Evolutionary conservation across 805 yeast species (phyloP), one percentile per base, ranked within the genome.

Genomic region (Lipomyces yamadae): DNA sequence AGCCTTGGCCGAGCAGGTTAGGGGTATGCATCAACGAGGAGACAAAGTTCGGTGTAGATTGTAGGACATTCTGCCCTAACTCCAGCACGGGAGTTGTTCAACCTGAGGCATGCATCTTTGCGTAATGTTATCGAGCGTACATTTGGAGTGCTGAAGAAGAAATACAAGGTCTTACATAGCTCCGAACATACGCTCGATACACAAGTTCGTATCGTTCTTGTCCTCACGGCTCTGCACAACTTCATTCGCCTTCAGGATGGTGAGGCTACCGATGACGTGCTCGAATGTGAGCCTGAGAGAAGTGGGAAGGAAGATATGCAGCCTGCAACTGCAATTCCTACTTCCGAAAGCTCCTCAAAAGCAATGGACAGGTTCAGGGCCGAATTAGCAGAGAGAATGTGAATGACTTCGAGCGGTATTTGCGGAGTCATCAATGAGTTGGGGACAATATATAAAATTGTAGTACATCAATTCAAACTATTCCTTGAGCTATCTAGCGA

Each of bases 11-110:
- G n/a, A n/a, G n/a, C n/a, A n/a, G n/a, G n/a, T n/a, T n/a, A n/a
- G n/a, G n/a, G n/a, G n/a, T n/a, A n/a, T n/a, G n/a, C n/a, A n/a
- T n/a, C n/a, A n/a, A n/a, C n/a, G n/a, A n/a, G n/a, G n/a, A n/a
- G n/a, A n/a, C n/a, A n/a, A n/a, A n/a, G n/a, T n/a, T n/a, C n/a
- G n/a, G n/a, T n/a, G n/a, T n/a, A n/a, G n/a, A n/a, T n/a, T n/a
- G n/a, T n/a, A n/a, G n/a, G n/a, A n/a, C n/a, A n/a, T n/a, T n/a
- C n/a, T n/a, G n/a, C n/a, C n/a, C n/a, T n/a, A n/a, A n/a, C n/a
- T n/a, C n/a, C n/a, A n/a, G n/a, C n/a, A n/a, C n/a, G n/a, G 48
- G 48, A 39, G 48, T 39, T 39, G 48, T 39, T 39, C 48, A 39
- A 39, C 48, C 15, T 39, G 48, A 39, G 48, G 48, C 48, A 15